Evolutionary conservation across 176 grass and related monocot genomes (phyloP), one percentile per base, ranked within the genome.

Genomic region (Metroxylon sagu): DNA sequence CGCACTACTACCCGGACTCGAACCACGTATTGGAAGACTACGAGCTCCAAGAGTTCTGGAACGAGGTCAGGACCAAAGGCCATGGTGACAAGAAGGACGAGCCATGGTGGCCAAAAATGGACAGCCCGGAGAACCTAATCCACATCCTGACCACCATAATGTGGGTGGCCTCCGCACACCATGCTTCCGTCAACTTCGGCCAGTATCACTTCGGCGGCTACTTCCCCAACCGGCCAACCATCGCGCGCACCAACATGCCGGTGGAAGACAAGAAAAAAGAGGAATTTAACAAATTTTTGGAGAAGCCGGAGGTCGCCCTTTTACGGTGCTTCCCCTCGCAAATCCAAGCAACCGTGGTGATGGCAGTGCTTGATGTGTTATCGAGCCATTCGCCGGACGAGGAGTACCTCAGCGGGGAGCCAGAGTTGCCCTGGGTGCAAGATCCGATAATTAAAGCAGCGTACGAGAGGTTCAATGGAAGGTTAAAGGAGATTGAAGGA

Each of bases 131-230:
- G 8, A 84, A 17, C 71, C 65, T 89, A 6, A 71, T 64, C 3
- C 77, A 77, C 39, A 71, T 77, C 52, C 77, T 96, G 26, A 85
- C 86, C 15, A 96, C 83, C 53, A 77, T 90, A 62, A 79, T 90
- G 59, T 96, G 91, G 91, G 86, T 96, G 5, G 86, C 91, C 0
- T 86, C 86, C 14, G 91, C 86, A 29, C 91, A 96, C 68, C 86
- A 87, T 59, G 80, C 86, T 4, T 83, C 91, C 0, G 83, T 96
- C 19, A 96, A 96, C 79, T 96, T 96, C 54, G 86, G 86, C 14
- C 91, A 96, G 83, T 96, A 84, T 60, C 61, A 68, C 53, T 90
- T 74, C 50, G 86, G 30, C 2, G 86, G 86, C 4, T 95, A 87
- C 65, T 90, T 90, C 65, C 91, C 91, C 0, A 90, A 89, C 71